phyloP scores from a whole-genome alignment of 805 yeast species.

The Spathaspora passalidarum region DNA sequence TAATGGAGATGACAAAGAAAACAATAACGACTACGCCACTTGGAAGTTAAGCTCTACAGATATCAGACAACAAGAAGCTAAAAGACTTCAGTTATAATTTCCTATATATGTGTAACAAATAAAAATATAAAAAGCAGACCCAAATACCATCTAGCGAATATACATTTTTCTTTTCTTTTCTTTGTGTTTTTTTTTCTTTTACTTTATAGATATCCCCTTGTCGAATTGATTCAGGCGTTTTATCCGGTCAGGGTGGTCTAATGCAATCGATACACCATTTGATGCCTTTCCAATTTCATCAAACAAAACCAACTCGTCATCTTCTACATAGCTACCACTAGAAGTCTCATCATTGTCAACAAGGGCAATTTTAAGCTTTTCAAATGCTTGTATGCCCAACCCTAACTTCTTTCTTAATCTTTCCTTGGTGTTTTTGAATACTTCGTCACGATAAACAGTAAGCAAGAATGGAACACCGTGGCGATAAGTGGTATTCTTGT shows the following conservation, averaged over 20 bases:
- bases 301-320: slow-evolving; percentile 54
- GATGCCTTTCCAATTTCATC: slow-evolving; percentile 43
- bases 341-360: slow-evolving; percentile 34
- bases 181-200: slow-evolving; percentile 1
- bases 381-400: slow-evolving; percentile 74
- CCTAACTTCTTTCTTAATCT: slow-evolving; percentile 73
- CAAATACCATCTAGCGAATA: neutral
- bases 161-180: neutral
- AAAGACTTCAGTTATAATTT: slow-evolving; percentile 1
- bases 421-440: slow-evolving; percentile 54
- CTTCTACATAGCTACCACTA: slow-evolving; percentile 44
- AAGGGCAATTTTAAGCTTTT: slow-evolving; percentile 66
- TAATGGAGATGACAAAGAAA: slow-evolving; percentile 36
- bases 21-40: slow-evolving; percentile 40
- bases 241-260: slow-evolving; percentile 85
- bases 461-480: slow-evolving; percentile 90
- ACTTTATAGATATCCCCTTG: slow-evolving; percentile 42
- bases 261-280: slow-evolving; percentile 56
- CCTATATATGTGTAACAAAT: neutral
- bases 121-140: neutral
- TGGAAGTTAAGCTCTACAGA: slow-evolving; percentile 87
- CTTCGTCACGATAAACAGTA: slow-evolving; percentile 66
- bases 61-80: slow-evolving; percentile 42
- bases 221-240: slow-evolving; percentile 33
- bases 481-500: slow-evolving; percentile 58